A percentile compares a stretch with the other conserved stretches of the same genome.
These are phyloP conservation scores for Thalassiosira delicatula DNA, from an alignment of 352 stramenopile species.

Conservation along the genomic window DNA sequence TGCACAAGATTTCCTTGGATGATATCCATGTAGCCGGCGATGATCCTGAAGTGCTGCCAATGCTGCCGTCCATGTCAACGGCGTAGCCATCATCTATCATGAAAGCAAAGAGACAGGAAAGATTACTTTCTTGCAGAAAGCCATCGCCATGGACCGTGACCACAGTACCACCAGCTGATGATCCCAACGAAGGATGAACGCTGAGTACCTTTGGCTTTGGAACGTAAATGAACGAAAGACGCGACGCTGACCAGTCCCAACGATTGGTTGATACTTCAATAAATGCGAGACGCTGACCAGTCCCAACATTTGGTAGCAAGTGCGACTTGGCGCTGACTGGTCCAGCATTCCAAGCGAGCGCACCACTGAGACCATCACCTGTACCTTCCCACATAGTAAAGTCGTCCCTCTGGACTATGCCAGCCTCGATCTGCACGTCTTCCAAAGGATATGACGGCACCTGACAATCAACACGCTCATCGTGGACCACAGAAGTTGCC, in stretches of 20 bases:
- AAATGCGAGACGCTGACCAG: conserved; percentile 47
- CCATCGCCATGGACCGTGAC: conserved; percentile 71
- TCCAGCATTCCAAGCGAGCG: conserved; percentile 61
- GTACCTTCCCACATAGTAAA: conserved; percentile 89
- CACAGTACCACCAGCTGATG: conserved; percentile 62
- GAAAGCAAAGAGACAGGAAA: conserved; percentile 79
- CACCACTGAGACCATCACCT: conserved; percentile 76
- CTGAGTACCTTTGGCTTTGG: conserved; percentile 40
- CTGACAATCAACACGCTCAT: conserved; percentile 41
- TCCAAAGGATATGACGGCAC: conserved; percentile 26
- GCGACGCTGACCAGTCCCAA: conserved; percentile 55
- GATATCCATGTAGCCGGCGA: conserved; percentile 54
- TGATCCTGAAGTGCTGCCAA: conserved; percentile 10
- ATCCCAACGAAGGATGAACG: conserved; percentile 63
- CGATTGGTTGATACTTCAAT: conserved; percentile 70
- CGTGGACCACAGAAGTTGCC: conserved; percentile 34
- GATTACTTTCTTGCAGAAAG: conserved; percentile 74
- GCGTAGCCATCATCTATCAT: background rate
- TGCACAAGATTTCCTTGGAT: conserved; percentile 57
- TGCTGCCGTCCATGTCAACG: background rate
- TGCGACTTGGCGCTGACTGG: conserved; percentile 74
- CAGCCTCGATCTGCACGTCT: conserved; percentile 50
- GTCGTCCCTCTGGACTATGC: conserved; percentile 87
- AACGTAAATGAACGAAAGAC: conserved; percentile 57
- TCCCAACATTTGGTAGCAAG: conserved; percentile 68